Conservation (phyloP, 495 filamentous ascomycete species). For the Delitschia confertaspora region DNA sequence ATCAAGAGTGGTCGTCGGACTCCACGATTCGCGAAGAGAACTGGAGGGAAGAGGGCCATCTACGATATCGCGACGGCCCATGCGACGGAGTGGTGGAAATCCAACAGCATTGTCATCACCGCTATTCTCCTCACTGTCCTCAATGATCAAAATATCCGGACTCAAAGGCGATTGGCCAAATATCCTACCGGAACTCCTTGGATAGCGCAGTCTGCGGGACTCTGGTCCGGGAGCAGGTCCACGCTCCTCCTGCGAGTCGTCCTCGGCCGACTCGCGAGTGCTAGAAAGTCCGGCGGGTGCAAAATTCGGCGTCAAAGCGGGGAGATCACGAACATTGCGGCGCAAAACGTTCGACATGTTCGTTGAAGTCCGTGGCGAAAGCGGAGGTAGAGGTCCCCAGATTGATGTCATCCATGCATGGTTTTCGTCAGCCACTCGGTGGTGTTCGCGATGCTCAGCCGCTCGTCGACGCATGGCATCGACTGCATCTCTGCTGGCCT, state of each 20-base stretch:
- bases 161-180: neutral
- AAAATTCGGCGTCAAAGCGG: slow-evolving; percentile 24
- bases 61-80: slow-evolving; percentile 29
- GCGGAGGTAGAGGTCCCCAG: no score
- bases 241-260: neutral
- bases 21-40: slow-evolving; percentile 29
- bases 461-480: neutral
- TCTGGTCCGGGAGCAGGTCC: neutral
- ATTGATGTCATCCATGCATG: no score
- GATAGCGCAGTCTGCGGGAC: no score
- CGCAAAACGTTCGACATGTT: neutral
- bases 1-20: slow-evolving; percentile 42
- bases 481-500: neutral
- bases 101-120: slow-evolving; percentile 21
- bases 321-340: slow-evolving; percentile 4
- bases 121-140: slow-evolving; percentile 12
- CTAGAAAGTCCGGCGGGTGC: slow-evolving; percentile 22
- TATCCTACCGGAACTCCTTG: neutral
- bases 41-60: slow-evolving; percentile 24
- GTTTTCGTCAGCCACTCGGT: neutral
- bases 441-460: neutral
- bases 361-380: neutral
- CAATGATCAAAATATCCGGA: neutral
- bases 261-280: neutral
- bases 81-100: slow-evolving; percentile 29